Base-by-base conservation (phyloP, 495 filamentous ascomycete species). In the Penicillium simplicissimum region DNA sequence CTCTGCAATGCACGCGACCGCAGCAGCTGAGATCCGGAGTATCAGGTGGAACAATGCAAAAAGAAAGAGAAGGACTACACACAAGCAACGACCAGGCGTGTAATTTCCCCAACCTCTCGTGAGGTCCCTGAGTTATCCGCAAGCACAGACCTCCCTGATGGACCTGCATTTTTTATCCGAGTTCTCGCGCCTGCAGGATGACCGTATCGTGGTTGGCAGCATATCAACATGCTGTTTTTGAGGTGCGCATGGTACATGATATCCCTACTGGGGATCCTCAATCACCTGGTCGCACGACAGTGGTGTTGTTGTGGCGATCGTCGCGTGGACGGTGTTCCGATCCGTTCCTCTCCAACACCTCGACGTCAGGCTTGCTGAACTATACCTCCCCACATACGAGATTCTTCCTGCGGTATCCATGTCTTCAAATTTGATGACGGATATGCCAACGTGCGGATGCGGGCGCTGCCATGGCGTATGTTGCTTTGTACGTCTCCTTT, bases 91-190 rank as follows among this genome's bases (percentile, higher is more conserved):
- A 31, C 11, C 13, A 37, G 23, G 10, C 19, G 5, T 28, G 34
- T 38, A 21, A 3, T 51, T 37, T 51, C 13, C 31, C 17, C 43
- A 34, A 40, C 48, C 54, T 45, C 56, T 57, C 56, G 43, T 42
- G 45, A 49, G 28, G 40, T 59, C 59, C 63, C 56, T 65, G 58
- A 53, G 52, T 48, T 57, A 47, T 43, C 60, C n/a, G 31, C 31
- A 47, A 59, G 64, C 64, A 66, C 64, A 48, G 64, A 62, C 64
- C 64, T 9, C 33, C 33, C 42, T 59, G 56, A 56, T 59, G 25
- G 49, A 52, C 28, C 37, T 47, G 49, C 45, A 56, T 59, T 62
- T 59, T 60, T 49, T 43, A 38, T 8, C 51, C 51, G 43, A 40
- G 8, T 47, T 49, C 15, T 58, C n/a, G 43, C 43, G 9, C 1